These are phyloP conservation scores for Wickerhamomyces bovis DNA, from an alignment of 805 yeast species.

Conservation along the genomic window DNA sequence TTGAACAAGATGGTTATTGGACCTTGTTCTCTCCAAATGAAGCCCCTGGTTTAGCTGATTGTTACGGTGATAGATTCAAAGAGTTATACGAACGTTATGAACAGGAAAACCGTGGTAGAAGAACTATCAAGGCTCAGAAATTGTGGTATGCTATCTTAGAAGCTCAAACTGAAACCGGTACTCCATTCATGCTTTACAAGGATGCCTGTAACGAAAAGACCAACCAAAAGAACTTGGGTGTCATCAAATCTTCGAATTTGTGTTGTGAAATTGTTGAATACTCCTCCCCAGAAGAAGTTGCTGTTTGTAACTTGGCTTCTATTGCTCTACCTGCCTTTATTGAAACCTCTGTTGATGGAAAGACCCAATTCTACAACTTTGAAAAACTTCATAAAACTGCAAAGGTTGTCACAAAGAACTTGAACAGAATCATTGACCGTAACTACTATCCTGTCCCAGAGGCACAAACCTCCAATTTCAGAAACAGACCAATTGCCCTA, in stretches of 20 bases:
- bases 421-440: slow-evolving; percentile 79
- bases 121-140: slow-evolving; percentile 76
- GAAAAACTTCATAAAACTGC: slow-evolving; percentile 66
- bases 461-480: slow-evolving; percentile 69
- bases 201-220: slow-evolving; percentile 85
- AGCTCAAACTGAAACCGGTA: slow-evolving; percentile 94
- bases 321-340: slow-evolving; percentile 81
- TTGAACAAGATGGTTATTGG: slow-evolving; percentile 76
- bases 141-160: slow-evolving; percentile 86
- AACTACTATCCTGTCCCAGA: slow-evolving; percentile 79
- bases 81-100: slow-evolving; percentile 69
- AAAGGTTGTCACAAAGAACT: slow-evolving; percentile 71
- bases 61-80: slow-evolving; percentile 80
- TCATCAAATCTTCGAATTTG: slow-evolving; percentile 86
- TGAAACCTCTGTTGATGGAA: slow-evolving; percentile 37
- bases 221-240: slow-evolving; percentile 89
- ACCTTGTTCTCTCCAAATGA: slow-evolving; percentile 83
- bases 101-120: slow-evolving; percentile 55
- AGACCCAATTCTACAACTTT: slow-evolving; percentile 58
- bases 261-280: slow-evolving; percentile 95
- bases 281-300: slow-evolving; percentile 87
- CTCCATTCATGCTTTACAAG: slow-evolving; percentile 90
- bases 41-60: slow-evolving; percentile 80
- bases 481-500: slow-evolving; percentile 89
- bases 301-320: slow-evolving; percentile 93